Conservation (phyloP, 1,284 basidiomycete species). For the Boletus hoseneyae region DNA sequence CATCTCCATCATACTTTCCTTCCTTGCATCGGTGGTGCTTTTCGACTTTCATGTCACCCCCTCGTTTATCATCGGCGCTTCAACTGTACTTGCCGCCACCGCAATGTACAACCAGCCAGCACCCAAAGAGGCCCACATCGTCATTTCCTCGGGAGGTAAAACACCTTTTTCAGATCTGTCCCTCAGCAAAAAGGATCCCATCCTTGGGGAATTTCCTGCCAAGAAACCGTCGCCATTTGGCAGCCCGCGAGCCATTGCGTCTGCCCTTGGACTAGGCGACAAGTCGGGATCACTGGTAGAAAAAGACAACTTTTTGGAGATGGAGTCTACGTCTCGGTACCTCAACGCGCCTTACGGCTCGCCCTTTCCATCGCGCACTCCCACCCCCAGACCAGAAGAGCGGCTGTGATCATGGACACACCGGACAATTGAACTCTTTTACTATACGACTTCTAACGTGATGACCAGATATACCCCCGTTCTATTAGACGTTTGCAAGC, state of each 20-base stretch:
- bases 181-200: constrained; percentile 50
- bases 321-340: constrained; percentile 52
- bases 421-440: constrained; percentile 22
- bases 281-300: constrained; percentile 34
- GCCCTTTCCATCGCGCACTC: constrained; percentile 58
- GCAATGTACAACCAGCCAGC: constrained; percentile 81
- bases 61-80: constrained; percentile 82
- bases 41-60: constrained; percentile 88
- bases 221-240: constrained; percentile 51
- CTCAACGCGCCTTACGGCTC: constrained; percentile 64
- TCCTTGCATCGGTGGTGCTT: constrained; percentile 85
- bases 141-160: constrained; percentile 35
- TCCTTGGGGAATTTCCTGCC: constrained; percentile 52
- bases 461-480: constrained; percentile 35
- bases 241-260: constrained; percentile 45
- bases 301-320: constrained; percentile 44
- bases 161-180: constrained; percentile 50
- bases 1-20: constrained; percentile 90
- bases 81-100: constrained; percentile 83
- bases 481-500: constrained; percentile 33
- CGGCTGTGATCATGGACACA: constrained; percentile 24
- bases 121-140: constrained; percentile 42
- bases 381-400: constrained; percentile 45
- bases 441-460: constrained; percentile 35
- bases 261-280: constrained; percentile 42